phyloP scores from a whole-genome alignment of 768 basidiomycete genomes.

The Pleurotus cornucopiae region DNA sequence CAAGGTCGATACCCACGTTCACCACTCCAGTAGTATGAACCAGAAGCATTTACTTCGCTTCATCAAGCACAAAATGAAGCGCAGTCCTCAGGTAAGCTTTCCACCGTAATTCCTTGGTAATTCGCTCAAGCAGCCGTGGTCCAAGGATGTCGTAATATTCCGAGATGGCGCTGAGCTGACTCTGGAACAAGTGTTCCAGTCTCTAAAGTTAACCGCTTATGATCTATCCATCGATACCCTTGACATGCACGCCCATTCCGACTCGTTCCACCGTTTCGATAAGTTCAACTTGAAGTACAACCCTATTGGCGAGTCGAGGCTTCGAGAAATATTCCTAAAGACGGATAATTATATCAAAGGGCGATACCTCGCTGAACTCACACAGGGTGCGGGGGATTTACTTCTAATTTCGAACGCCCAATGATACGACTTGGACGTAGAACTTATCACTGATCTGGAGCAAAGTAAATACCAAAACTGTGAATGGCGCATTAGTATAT shows the following conservation, averaged over 20 bases:
- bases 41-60: constrained; percentile 98
- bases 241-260: constrained; percentile 98
- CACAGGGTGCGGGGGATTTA: constrained; percentile 55
- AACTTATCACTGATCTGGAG: constrained; percentile 96
- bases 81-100: constrained; percentile 63
- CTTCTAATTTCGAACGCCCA: background rate
- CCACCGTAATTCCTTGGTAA: background rate
- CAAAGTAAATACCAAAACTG: constrained; percentile 99
- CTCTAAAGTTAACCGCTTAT: constrained; percentile 91
- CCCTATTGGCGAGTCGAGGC: constrained; percentile 89
- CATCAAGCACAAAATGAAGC: constrained; percentile 98
- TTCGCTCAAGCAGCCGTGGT: background rate
- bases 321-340: constrained; percentile 97
- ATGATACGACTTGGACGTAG: constrained; percentile 34
- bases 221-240: constrained; percentile 98
- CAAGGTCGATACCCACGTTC: constrained; percentile 98
- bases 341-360: constrained; percentile 95
- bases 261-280: constrained; percentile 98
- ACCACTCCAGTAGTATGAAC: constrained; percentile 99
- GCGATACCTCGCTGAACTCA: constrained; percentile 90
- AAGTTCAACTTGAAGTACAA: constrained; percentile 98
- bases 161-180: constrained; percentile 89
- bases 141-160: constrained; percentile 91
- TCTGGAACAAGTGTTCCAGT: constrained; percentile 92
- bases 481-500: constrained; percentile 97